Conservation (phyloP, 345 rosid species). For the Mangifera indica region DNA sequence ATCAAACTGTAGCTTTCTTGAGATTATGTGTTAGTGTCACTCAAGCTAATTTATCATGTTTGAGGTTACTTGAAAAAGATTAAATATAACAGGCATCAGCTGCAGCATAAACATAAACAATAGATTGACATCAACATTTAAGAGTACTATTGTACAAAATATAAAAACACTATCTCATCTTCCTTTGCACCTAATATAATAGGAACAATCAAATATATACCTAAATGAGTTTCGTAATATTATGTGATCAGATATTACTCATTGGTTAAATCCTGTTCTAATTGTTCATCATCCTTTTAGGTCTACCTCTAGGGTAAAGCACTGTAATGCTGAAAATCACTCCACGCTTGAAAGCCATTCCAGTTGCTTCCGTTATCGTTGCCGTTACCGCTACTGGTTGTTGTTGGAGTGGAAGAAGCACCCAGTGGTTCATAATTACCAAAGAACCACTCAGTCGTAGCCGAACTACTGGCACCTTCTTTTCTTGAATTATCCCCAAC, state of each 20-base stretch:
- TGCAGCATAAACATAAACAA: not conserved
- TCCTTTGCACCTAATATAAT: slow-evolving; percentile 20
- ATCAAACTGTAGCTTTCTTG: not conserved
- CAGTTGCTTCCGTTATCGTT: slow-evolving; percentile 30
- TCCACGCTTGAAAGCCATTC: slow-evolving; percentile 46
- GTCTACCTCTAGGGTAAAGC: slow-evolving; percentile 48
- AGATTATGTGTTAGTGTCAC: not conserved
- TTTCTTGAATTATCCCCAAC: slow-evolving; percentile 35
- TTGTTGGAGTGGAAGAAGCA: slow-evolving; percentile 34
- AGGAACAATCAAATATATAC: slow-evolving; percentile 26
- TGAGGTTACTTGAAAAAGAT: not conserved
- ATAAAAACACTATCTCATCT: slow-evolving; percentile 13
- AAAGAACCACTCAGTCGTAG: slow-evolving; percentile 68
- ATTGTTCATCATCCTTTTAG: not conserved
- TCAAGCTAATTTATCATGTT: not conserved
- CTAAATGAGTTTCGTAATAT: slow-evolving; percentile 27
- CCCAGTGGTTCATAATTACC: slow-evolving; percentile 48
- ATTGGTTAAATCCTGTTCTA: not conserved
- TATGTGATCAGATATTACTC: too few species aligned
- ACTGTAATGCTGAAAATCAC: slow-evolving; percentile 45
- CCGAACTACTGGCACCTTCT: slow-evolving; percentile 29
- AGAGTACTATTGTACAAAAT: slow-evolving; percentile 23
- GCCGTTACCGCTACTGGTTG: slow-evolving; percentile 33
- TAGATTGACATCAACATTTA: slow-evolving; percentile 3
- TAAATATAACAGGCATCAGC: not conserved